phyloP scores from a whole-genome alignment of 2,329 filamentous ascomycete species.

The Alternaria alternata region DNA sequence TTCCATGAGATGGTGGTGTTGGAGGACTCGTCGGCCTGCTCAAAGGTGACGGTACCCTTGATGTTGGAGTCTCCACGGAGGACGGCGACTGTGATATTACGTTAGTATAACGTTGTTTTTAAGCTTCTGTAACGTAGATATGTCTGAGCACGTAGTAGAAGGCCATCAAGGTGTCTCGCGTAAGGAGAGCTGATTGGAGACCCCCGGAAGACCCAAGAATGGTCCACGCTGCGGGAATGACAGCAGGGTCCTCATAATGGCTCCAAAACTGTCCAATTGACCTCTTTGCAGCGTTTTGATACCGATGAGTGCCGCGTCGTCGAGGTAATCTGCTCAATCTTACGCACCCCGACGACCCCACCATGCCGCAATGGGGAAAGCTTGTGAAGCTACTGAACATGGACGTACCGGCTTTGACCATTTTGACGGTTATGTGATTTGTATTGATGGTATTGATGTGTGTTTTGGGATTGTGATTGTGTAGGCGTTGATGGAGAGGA shows the following conservation, averaged over 20 bases:
- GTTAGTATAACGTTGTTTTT: constrained; percentile 13
- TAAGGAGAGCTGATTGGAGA: constrained; percentile 36
- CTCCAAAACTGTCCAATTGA: constrained; percentile 29
- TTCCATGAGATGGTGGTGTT: constrained; percentile 91
- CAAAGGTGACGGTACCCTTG: constrained; percentile 91
- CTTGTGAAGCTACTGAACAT: constrained; percentile 20
- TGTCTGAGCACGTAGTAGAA: not conserved
- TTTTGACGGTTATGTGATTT: constrained; percentile 70
- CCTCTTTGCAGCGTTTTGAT: constrained; percentile 17
- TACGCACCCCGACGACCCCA: constrained; percentile 55
- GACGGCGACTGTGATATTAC: constrained; percentile 75
- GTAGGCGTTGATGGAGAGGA: constrained; percentile 18
- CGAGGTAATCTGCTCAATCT: constrained; percentile 67
- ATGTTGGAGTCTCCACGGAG: constrained; percentile 98
- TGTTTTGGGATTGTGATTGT: constrained; percentile 18
- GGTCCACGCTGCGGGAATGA: constrained; percentile 17
- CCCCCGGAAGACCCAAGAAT: constrained; percentile 1
- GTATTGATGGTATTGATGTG: constrained; percentile 23
- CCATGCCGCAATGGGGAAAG: constrained; percentile 40
- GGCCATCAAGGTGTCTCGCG: constrained; percentile 42
- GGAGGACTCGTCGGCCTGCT: constrained; percentile 83
- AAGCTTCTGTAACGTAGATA: not conserved
- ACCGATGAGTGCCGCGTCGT: constrained; percentile 18
- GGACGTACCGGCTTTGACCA: constrained; percentile 95
- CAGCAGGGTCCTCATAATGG: constrained; percentile 37